Evolutionary conservation across 2,329 filamentous ascomycete genomes (phyloP), one percentile per base, ranked within the genome.

Genomic region (Chaetomiaceae sp.): DNA sequence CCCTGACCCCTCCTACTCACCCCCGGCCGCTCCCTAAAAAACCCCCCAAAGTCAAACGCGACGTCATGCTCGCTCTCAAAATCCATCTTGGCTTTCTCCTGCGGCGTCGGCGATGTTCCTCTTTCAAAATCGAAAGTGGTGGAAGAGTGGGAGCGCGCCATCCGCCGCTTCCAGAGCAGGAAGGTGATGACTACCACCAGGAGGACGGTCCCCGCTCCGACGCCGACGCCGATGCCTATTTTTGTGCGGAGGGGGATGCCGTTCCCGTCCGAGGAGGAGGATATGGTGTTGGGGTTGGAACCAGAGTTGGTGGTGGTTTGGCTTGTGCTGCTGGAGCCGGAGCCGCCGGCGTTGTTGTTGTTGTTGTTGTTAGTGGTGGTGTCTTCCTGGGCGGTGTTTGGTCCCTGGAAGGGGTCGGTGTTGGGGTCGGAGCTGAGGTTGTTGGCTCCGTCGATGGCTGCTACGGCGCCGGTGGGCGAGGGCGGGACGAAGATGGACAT

Each of bases 11-110:
- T 29, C 29, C 37, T 19, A 22, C 29, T 23, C 17, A 14, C 19
- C 25, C 12, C 12, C 39, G 3, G 25, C 45, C 53, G 38, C 17
- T 31, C 50, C n/a, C 50, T 11, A 25, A 53, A 49, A 6, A 57
- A 47, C 8, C 34, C 44, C 25, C 60, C 57, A 55, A 62, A 60
- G 20, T 63, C 61, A 37, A 62, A 55, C 38, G 54, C 56, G 19
- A 61, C 48, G 20, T 59, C 56, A 22, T 62, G 56, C 48, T 59
- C 59, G 51, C 54, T 59, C 50, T 62, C 60, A 39, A 45, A 62
- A 19, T 59, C 60, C 50, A 62, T 40, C 51, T 61, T 61, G 19
- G 56, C 55, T 40, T 45, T 53, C 12, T 61, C 58, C 27, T 55
- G 27, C 29, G 57, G 53, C 31, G 55, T 48, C 12, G 46, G 19